Conservation (phyloP, 208 protist species). For the Leishmania gerbilli region DNA sequence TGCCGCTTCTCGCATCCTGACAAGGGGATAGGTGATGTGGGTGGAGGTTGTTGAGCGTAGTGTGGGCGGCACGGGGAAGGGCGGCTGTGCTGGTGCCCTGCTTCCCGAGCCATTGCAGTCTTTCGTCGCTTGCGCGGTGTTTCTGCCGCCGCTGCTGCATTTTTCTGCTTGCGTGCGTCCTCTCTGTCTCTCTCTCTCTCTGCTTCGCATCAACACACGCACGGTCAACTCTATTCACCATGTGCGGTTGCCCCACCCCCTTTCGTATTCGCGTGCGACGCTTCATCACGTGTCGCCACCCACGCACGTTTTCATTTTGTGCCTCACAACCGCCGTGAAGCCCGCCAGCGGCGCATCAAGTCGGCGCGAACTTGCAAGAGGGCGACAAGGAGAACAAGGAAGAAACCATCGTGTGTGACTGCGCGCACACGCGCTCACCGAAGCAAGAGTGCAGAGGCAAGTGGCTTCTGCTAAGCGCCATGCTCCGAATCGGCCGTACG, state of each 20-base stretch:
- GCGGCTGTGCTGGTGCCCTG: background rate
- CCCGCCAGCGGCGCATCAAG: background rate
- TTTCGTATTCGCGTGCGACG: background rate
- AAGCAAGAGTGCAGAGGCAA: background rate
- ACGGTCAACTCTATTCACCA: background rate
- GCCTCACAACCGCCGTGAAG: background rate
- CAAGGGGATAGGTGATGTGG: background rate
- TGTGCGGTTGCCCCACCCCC: background rate
- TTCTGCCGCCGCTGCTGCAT: background rate
- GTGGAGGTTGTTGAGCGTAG: background rate
- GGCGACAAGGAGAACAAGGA: too few relatives aligned
- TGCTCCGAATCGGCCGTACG: constrained; percentile 41
- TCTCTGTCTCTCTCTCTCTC: background rate
- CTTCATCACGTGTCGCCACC: background rate
- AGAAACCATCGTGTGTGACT: background rate
- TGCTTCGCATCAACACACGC: background rate
- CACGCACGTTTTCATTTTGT: background rate
- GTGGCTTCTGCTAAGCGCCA: background rate
- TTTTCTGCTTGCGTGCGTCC: background rate
- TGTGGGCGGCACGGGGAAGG: background rate
- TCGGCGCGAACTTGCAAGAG: background rate
- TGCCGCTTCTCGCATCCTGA: background rate
- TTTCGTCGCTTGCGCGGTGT: background rate
- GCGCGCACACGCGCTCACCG: background rate
- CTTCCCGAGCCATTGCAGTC: background rate